Conservation (phyloP, 495 filamentous ascomycete genomes). For the Viridothelium virens region DNA sequence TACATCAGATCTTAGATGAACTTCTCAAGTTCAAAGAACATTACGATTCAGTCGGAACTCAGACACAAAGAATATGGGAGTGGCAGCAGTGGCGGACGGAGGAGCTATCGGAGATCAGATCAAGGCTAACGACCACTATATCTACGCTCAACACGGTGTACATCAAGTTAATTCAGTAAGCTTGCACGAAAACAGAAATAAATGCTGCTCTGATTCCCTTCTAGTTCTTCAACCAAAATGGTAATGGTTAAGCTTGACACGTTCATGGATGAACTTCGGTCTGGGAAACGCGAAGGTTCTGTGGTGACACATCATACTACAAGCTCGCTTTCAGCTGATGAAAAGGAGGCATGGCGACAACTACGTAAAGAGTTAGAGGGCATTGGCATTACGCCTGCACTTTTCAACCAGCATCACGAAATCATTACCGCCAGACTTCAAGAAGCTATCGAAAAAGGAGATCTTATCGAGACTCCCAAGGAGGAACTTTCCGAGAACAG, state of each 20-base stretch:
- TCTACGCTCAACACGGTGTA: neutral
- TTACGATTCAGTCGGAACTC: constrained; percentile 25
- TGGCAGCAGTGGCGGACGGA: constrained; percentile 33
- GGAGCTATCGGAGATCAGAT: constrained; percentile 32
- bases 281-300: constrained; percentile 33
- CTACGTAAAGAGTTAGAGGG: constrained; percentile 36
- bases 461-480: constrained; percentile 3
- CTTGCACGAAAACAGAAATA: neutral
- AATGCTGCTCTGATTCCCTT: neutral
- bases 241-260: constrained; percentile 35
- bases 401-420: constrained; percentile 17
- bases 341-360: constrained; percentile 31
- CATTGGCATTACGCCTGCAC: constrained; percentile 32
- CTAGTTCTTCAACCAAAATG: constrained; percentile 29
- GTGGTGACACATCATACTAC: constrained; percentile 31
- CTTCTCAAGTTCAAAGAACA: constrained; percentile 5
- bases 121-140: constrained; percentile 26
- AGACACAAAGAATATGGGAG: constrained; percentile 36
- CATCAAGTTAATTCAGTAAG: constrained; percentile 11
- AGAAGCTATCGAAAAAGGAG: constrained; percentile 4
- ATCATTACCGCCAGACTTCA: constrained; percentile 6
- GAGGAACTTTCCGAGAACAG: neutral
- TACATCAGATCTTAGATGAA: constrained; percentile 6
- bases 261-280: constrained; percentile 34
- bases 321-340: constrained; percentile 28